Conservation (phyloP, 352 stramenopile species). For the Pythium scleroteichum region DNA sequence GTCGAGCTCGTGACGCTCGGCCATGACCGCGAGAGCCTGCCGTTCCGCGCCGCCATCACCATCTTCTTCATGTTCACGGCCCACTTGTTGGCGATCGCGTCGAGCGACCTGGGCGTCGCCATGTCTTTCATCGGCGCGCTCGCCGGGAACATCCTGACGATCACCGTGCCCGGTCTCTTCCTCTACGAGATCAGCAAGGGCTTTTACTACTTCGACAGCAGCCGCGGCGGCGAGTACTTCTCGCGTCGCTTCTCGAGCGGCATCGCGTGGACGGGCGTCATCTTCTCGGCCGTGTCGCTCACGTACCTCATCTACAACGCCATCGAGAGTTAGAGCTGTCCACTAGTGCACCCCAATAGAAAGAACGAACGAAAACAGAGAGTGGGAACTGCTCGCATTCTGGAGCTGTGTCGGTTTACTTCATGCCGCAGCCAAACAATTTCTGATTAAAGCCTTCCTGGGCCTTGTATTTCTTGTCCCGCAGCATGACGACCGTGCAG, state of each 20-base stretch:
- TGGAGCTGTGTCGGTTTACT: conserved; percentile 31
- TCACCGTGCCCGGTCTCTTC: conserved; percentile 73
- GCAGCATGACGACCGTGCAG: conserved; percentile 75
- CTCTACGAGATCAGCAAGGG: conserved; percentile 68
- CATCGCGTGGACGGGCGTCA: conserved; percentile 50
- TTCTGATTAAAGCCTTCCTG: conserved; percentile 79
- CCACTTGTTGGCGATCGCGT: conserved; percentile 61
- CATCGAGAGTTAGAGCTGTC: not conserved
- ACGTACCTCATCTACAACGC: conserved; percentile 68
- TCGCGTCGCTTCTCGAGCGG: conserved; percentile 49
- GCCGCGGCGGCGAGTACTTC: conserved; percentile 43
- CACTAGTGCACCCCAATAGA: not conserved
- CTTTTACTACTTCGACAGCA: conserved; percentile 49
- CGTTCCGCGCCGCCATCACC: conserved; percentile 68
- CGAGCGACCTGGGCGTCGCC: conserved; percentile 63
- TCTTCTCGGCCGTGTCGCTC: conserved; percentile 66
- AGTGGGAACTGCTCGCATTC: too few species aligned
- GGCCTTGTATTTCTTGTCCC: conserved; percentile 72
- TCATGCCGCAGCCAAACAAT: conserved; percentile 67
- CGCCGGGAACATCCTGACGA: conserved; percentile 68
- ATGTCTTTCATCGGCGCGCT: conserved; percentile 80
- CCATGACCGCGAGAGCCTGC: conserved; percentile 66
- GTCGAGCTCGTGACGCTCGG: conserved; percentile 73
- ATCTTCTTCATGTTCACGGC: conserved; percentile 69
- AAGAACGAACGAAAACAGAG: not conserved